phyloP scores from a whole-genome alignment of 331 rosid genomes.

The Quercus tomentella region DNA sequence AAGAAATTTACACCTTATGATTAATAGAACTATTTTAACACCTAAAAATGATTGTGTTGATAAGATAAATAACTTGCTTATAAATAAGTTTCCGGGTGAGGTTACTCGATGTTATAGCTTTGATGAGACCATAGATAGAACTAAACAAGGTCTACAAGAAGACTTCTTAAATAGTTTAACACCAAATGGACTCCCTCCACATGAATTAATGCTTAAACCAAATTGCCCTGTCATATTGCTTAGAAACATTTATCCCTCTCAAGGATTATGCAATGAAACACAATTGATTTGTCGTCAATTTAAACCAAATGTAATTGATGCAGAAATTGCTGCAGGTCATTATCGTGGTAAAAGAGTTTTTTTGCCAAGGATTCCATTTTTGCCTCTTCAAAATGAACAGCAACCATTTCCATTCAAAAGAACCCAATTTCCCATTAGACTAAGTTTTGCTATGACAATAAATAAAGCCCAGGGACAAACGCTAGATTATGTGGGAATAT shows the following conservation, averaged over 20 bases:
- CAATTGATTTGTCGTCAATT: too few relatives aligned
- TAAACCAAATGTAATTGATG: background rate
- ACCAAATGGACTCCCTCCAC: background rate
- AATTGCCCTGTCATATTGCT: background rate
- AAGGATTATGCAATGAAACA: background rate
- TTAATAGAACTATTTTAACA: background rate
- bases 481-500: too few relatives aligned
- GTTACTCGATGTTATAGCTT: background rate
- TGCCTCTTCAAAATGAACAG: background rate
- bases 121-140: background rate
- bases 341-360: background rate
- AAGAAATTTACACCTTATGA: background rate
- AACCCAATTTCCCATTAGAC: background rate
- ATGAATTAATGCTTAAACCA: background rate
- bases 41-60: too few relatives aligned
- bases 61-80: too few relatives aligned
- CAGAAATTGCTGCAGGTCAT: background rate
- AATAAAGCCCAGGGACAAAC: too few relatives aligned
- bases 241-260: too few relatives aligned
- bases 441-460: too few relatives aligned
- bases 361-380: too few relatives aligned
- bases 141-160: background rate
- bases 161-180: too few relatives aligned
- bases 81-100: too few relatives aligned
- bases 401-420: background rate